A percentile compares a stretch with the other conserved stretches of the same genome.
phyloP scores from a whole-genome alignment of 768 basidiomycete species.

The Russula brevipes region DNA sequence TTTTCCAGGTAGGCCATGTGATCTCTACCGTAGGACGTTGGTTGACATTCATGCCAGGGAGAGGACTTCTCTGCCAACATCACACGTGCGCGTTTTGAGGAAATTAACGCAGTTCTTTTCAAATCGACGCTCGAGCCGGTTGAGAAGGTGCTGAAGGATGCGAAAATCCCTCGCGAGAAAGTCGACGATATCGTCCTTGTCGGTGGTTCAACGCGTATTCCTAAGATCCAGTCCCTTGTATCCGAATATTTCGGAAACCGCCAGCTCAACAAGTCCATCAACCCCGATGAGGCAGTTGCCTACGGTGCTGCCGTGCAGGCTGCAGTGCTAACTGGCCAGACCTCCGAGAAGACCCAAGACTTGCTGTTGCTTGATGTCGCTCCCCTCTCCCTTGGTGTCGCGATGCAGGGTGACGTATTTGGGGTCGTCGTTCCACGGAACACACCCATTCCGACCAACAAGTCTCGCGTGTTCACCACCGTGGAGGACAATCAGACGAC shows the following conservation, averaged over 20 bases:
- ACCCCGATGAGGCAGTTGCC: conserved; percentile 99
- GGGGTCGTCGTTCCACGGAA: conserved; percentile 99
- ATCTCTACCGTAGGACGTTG: not conserved
- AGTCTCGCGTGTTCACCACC: conserved; percentile 97
- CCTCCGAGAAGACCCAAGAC: conserved; percentile 98
- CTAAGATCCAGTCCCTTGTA: conserved; percentile 96
- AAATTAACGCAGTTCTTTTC: conserved; percentile 94
- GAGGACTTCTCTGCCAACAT: conserved; percentile 99
- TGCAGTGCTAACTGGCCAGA: conserved; percentile 96
- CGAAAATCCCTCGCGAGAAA: conserved; percentile 95
- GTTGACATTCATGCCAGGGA: conserved; percentile 47
- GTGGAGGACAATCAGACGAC: conserved; percentile 99
- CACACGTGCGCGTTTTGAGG: conserved; percentile 99
- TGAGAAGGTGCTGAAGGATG: conserved; percentile 98
- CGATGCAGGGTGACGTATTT: conserved; percentile 99
- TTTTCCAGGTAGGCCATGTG: conserved; percentile 66
- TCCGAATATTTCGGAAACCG: conserved; percentile 98
- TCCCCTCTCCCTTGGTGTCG: conserved; percentile 97
- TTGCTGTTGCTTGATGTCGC: conserved; percentile 98
- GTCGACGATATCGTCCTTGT: conserved; percentile 99
- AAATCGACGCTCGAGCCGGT: conserved; percentile 98
- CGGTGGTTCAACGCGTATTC: conserved; percentile 99
- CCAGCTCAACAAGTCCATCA: conserved; percentile 99
- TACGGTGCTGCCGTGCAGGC: conserved; percentile 99
- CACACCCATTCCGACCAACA: conserved; percentile 99